A percentile compares a stretch with the other conserved stretches of the same genome.
Evolutionary conservation across 2,329 filamentous ascomycete species (phyloP).

Genomic region (Phaeosphaeriaceae sp.): DNA sequence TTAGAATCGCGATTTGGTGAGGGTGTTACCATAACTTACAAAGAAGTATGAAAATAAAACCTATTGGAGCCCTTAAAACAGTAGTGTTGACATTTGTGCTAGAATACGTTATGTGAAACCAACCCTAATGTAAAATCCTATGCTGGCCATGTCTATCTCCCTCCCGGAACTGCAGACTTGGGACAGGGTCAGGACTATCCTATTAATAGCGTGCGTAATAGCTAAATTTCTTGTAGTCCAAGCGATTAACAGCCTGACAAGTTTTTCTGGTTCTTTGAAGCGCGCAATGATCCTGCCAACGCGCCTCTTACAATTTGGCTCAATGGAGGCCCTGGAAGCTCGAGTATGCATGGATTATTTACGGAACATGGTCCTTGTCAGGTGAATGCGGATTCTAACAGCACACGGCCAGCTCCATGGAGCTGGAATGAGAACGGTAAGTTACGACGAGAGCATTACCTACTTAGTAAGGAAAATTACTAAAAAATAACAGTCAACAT

Average conservation of each 20-base stretch:
- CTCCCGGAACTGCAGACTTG: slow-evolving; percentile 21
- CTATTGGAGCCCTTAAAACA: background rate
- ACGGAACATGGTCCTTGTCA: slow-evolving; percentile 58
- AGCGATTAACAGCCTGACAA: background rate
- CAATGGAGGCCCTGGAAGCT: slow-evolving; percentile 29
- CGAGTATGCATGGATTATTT: slow-evolving; percentile 57
- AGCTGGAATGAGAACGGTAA: slow-evolving; percentile 40
- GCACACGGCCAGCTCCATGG: slow-evolving; percentile 14
- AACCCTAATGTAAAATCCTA: slow-evolving; percentile 61
- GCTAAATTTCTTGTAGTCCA: background rate
- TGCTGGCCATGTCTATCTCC: slow-evolving; percentile 55
- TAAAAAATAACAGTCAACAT: slow-evolving; percentile 41
- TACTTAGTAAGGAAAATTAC: background rate
- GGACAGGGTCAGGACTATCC: slow-evolving; percentile 28
- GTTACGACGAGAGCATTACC: background rate
- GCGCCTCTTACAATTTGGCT: slow-evolving; percentile 65
- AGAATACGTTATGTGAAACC: slow-evolving; percentile 59
- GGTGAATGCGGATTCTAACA: slow-evolving; percentile 37
- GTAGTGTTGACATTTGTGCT: background rate
- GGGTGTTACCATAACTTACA: slow-evolving; percentile 33
- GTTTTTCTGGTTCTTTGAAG: slow-evolving; percentile 59
- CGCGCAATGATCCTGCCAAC: slow-evolving; percentile 55
- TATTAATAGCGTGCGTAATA: slow-evolving; percentile 17
- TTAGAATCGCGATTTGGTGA: slow-evolving; percentile 27
- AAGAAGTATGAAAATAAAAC: slow-evolving; percentile 20